phyloP scores from a whole-genome alignment of 2,329 filamentous ascomycete species.

The Pseudonectria buxi region DNA sequence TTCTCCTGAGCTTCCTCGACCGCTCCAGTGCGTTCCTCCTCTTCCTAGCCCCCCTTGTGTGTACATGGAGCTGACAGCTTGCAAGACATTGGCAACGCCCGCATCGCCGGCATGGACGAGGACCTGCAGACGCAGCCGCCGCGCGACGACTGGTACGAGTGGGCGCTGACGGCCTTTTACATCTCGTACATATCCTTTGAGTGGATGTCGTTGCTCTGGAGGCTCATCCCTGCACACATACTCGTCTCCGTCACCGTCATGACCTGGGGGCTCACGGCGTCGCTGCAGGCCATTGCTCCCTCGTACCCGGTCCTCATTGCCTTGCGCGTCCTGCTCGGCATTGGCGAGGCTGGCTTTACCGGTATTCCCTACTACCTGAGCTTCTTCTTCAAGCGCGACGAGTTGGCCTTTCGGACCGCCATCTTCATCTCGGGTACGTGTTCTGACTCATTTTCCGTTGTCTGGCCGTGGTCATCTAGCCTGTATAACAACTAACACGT shows the following conservation, averaged over 20 bases:
- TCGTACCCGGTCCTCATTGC: constrained; percentile 55
- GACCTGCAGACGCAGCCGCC: constrained; percentile 49
- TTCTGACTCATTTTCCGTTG: constrained; percentile 5
- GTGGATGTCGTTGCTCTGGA: constrained; percentile 59
- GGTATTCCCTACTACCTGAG: constrained; percentile 59
- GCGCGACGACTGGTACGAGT: constrained; percentile 47
- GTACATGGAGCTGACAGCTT: constrained; percentile 1
- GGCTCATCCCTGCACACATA: constrained; percentile 52
- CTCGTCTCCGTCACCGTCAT: constrained; percentile 58
- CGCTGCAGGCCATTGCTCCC: constrained; percentile 60
- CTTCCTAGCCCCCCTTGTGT: neutral
- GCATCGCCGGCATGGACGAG: constrained; percentile 56
- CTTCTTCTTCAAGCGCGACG: constrained; percentile 58
- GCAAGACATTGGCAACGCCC: constrained; percentile 55
- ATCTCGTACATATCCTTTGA: constrained; percentile 57
- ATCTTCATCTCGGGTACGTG: constrained; percentile 68
- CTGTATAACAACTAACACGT: constrained; percentile 37
- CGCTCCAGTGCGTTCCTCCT: constrained; percentile 60
- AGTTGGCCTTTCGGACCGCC: constrained; percentile 78
- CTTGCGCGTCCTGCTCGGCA: constrained; percentile 50
- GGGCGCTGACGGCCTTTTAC: constrained; percentile 56
- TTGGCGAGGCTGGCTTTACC: constrained; percentile 59
- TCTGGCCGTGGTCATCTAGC: neutral
- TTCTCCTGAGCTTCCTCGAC: constrained; percentile 80
- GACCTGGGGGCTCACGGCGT: constrained; percentile 73